Base-by-base conservation (phyloP, 2,329 filamentous ascomycete genomes). In the Diaporthe humulicola region DNA sequence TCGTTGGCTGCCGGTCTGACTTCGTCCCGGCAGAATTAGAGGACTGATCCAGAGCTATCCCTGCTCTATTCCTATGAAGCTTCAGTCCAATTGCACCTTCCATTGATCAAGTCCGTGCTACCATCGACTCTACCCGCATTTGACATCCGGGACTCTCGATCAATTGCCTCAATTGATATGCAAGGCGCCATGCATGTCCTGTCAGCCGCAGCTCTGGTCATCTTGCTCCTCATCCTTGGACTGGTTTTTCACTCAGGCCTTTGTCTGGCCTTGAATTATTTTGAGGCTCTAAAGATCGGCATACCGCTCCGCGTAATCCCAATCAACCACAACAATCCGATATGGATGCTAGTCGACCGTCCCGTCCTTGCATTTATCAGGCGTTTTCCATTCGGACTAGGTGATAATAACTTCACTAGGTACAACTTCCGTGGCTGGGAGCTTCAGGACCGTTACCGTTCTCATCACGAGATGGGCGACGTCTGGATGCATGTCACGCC, bases 301-400 rank as follows among this genome's bases (percentile, higher is more conserved):
- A 58, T 81, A 3, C 82, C 80, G 25, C 77, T 83, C n/a, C 80
- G 81, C 17, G 25, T 83, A 48, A 79, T 83, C 22, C 81, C 78
- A 30, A 80, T 83, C 73, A 77, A 77, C 71, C 81, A 77, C 12
- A 48, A 77, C 33, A 83, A 83, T 50, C 79, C 79, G 1, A 75
- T 83, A 30, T 83, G 82, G 82, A 56, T 78, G 14, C 60, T 83
- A 1, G n/a, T 82, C 0, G 81, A 83, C 58, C 70, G 78, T 15
- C 76, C 75, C 19, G 76, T 82, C 12, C 52, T 81, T 1, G 36
- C 74, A 2, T n/a, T 79, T 14, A 10, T 82, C 28, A 72, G 76
- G 17, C 76, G 74, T 4, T 54, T 81, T 2, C 78, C 79, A 9
- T 79, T 78, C 9, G 52, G 70, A 22, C 58, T 78, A 0, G 79